phyloP scores from a whole-genome alignment of 2,329 filamentous ascomycete genomes.

The Zymoseptoria crescenta region DNA sequence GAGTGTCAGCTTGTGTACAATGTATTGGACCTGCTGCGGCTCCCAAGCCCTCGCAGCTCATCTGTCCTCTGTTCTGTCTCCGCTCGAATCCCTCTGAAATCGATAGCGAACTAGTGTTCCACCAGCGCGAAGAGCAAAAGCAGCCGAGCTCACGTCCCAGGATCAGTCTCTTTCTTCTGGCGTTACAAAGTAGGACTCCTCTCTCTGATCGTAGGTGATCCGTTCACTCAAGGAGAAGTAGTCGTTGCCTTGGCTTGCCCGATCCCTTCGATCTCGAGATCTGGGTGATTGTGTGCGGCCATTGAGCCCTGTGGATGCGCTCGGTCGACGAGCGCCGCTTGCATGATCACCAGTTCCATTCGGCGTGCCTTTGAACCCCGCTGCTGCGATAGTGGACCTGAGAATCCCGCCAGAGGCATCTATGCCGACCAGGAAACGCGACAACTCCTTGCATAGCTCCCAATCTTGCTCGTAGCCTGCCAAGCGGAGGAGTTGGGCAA shows the following conservation, averaged over 20 bases:
- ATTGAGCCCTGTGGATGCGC: background rate
- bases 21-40: background rate
- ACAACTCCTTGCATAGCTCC: conserved; percentile 91
- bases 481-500: conserved; percentile 68
- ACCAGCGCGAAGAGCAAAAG: background rate
- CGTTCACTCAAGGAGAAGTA: background rate
- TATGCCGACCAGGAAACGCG: conserved; percentile 87
- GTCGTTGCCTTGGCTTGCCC: background rate
- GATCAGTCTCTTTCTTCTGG: background rate
- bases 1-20: background rate
- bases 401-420: conserved; percentile 80
- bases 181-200: background rate
- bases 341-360: conserved; percentile 1
- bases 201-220: background rate
- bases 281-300: background rate
- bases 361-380: conserved; percentile 15
- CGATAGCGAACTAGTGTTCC: background rate
- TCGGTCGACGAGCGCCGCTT: background rate
- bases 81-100: background rate
- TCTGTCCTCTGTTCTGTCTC: too few species aligned
- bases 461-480: conserved; percentile 83
- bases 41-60: background rate
- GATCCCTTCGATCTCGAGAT: background rate
- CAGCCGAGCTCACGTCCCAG: background rate
- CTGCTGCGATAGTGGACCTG: conserved; percentile 53